These are phyloP conservation scores for Citrus australasica DNA, from an alignment of 345 rosid species.

Conservation along the genomic window DNA sequence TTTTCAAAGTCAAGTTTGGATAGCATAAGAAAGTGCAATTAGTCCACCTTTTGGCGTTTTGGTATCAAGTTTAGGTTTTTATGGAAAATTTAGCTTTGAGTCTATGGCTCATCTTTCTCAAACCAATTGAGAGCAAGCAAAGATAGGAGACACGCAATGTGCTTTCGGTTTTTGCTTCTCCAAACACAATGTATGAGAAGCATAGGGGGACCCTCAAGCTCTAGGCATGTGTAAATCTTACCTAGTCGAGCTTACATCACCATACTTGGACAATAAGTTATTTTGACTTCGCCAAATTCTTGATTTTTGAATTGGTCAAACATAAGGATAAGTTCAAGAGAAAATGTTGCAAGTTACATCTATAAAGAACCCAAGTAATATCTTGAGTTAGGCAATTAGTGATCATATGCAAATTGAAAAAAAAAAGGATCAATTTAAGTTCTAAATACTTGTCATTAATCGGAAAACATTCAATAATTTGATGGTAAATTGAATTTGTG, in stretches of 20 bases:
- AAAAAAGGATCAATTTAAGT: neutral
- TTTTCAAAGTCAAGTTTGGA: neutral
- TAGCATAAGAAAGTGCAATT: neutral
- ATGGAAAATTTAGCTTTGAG: conserved; percentile 5
- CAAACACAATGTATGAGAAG: neutral
- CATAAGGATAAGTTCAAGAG: neutral
- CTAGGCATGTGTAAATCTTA: neutral
- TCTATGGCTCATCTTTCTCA: neutral
- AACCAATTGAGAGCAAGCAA: neutral
- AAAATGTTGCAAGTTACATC: neutral
- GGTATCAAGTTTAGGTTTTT: neutral
- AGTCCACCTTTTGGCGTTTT: neutral
- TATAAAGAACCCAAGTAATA: neutral
- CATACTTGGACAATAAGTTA: neutral
- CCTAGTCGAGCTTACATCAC: neutral
- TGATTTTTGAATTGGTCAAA: neutral
- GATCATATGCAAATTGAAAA: too few relatives aligned
- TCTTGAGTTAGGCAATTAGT: neutral
- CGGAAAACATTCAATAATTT: neutral
- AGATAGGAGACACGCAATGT: neutral
- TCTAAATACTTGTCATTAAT: neutral
- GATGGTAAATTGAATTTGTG: too few relatives aligned
- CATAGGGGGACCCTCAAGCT: neutral
- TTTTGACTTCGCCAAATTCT: neutral
- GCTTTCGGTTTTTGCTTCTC: conserved; percentile 10